phyloP scores from a whole-genome alignment of 225 moss, liverwort and hornwort genomes.

The Pseudoscleropodium purum region DNA sequence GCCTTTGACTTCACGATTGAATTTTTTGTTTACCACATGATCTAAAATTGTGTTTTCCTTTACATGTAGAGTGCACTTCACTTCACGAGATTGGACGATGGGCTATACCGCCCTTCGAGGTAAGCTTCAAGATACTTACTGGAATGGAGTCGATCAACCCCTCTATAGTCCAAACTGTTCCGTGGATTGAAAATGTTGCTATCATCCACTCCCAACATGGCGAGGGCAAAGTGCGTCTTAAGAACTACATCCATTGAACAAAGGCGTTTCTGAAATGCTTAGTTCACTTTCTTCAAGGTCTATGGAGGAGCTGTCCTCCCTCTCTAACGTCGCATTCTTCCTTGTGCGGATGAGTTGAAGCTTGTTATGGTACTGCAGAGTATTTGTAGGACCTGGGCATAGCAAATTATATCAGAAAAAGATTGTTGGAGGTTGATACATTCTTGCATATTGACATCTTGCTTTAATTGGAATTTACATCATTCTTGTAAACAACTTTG shows the following conservation, averaged over 20 bases:
- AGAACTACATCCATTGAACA: background rate
- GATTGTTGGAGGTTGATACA: background rate
- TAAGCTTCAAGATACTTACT: conserved; percentile 23
- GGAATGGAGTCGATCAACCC: conserved; percentile 26
- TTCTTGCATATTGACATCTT: background rate
- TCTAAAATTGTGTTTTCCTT: background rate
- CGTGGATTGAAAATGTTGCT: background rate
- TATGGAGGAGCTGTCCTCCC: background rate
- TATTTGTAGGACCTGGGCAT: conserved; percentile 36
- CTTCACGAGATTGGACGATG: conserved; percentile 31
- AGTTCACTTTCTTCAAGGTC: conserved; percentile 27
- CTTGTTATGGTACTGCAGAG: conserved; percentile 18
- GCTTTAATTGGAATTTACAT: background rate
- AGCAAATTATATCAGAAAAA: background rate
- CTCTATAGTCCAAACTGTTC: conserved; percentile 12
- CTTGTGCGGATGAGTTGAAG: background rate
- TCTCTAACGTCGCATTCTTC: background rate
- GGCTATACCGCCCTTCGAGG: conserved; percentile 15
- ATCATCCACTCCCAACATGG: conserved; percentile 39
- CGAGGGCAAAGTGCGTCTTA: conserved; percentile 39
- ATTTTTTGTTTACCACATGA: background rate
- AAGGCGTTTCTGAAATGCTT: background rate
- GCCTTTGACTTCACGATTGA: background rate
- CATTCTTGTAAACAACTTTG: background rate
- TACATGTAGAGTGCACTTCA: conserved; percentile 1